Evolutionary conservation across 768 basidiomycete species (phyloP).

Genomic region (Tephrocybe sp.): DNA sequence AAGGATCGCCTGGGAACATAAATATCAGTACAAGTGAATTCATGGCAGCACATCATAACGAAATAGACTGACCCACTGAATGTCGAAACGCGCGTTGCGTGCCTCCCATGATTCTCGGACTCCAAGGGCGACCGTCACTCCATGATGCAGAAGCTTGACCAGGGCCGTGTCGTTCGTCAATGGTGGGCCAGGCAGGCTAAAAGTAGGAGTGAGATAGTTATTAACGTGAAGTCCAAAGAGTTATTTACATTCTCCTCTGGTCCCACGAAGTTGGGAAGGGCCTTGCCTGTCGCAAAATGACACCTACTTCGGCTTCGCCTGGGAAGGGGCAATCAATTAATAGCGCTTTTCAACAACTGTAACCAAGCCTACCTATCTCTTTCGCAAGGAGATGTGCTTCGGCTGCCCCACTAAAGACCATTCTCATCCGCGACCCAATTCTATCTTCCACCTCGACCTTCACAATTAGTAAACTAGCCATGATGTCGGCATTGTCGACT

Average conservation of each 20-base stretch:
- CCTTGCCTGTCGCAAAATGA: conserved; percentile 54
- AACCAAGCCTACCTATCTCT: conserved; percentile 49
- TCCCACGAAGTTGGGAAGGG: conserved; percentile 80
- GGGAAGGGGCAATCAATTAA: conserved; percentile 2
- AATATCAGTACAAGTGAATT: no score
- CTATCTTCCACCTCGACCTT: conserved; percentile 66
- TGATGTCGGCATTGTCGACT: conserved; percentile 69
- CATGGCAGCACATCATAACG: background rate
- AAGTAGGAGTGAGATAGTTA: conserved; percentile 8
- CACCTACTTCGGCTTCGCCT: conserved; percentile 51
- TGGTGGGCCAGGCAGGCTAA: conserved; percentile 73
- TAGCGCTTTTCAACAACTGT: background rate
- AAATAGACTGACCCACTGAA: conserved; percentile 64
- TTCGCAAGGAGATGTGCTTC: conserved; percentile 69
- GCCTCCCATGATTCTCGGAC: conserved; percentile 70
- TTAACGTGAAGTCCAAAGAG: background rate
- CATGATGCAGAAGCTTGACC: conserved; percentile 59
- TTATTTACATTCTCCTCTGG: conserved; percentile 55
- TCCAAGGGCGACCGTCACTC: conserved; percentile 82
- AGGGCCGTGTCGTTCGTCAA: conserved; percentile 64
- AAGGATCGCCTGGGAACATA: conserved; percentile 36
- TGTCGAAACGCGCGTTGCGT: conserved; percentile 73
- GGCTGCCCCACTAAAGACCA: conserved; percentile 61
- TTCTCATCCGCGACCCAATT: conserved; percentile 55
- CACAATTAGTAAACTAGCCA: conserved; percentile 66